These are phyloP conservation scores for Cyberlindnera mycetangii DNA, from an alignment of 805 yeast species.

Conservation along the genomic window DNA sequence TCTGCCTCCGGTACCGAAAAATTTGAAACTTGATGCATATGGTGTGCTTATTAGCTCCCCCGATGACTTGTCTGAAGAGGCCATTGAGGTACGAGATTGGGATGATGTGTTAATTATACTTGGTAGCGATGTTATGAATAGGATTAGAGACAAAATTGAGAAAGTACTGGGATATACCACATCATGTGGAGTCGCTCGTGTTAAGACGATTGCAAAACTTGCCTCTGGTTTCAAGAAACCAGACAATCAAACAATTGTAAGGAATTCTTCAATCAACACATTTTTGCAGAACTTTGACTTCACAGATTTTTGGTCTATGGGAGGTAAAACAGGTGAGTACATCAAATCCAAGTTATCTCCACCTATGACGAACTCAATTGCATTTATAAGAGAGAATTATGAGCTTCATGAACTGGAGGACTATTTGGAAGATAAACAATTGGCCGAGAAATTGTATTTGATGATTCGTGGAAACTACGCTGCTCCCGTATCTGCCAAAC, in stretches of 20 bases:
- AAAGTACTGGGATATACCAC: constrained; percentile 73
- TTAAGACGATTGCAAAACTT: constrained; percentile 76
- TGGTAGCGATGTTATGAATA: constrained; percentile 58
- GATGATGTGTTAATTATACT: constrained; percentile 71
- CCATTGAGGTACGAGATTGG: constrained; percentile 50
- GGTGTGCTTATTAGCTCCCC: constrained; percentile 17
- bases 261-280: constrained; percentile 41
- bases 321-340: constrained; percentile 79
- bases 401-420: constrained; percentile 37
- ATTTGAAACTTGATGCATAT: constrained; percentile 31
- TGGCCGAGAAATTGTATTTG: constrained; percentile 55
- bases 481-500: constrained; percentile 54
- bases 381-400: constrained; percentile 49
- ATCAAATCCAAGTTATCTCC: constrained; percentile 45
- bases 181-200: constrained; percentile 81
- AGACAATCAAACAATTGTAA: constrained; percentile 74
- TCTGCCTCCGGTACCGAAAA: constrained; percentile 40
- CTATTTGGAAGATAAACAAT: constrained; percentile 39
- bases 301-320: constrained; percentile 83
- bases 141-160: constrained; percentile 52
- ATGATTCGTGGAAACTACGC: constrained; percentile 62
- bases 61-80: constrained; percentile 12
- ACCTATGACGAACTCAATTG: constrained; percentile 49
- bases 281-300: constrained; percentile 64
- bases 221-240: constrained; percentile 89